Evolutionary conservation across 1,284 basidiomycete species (phyloP).

Genomic region (Amylostereum areolatum): DNA sequence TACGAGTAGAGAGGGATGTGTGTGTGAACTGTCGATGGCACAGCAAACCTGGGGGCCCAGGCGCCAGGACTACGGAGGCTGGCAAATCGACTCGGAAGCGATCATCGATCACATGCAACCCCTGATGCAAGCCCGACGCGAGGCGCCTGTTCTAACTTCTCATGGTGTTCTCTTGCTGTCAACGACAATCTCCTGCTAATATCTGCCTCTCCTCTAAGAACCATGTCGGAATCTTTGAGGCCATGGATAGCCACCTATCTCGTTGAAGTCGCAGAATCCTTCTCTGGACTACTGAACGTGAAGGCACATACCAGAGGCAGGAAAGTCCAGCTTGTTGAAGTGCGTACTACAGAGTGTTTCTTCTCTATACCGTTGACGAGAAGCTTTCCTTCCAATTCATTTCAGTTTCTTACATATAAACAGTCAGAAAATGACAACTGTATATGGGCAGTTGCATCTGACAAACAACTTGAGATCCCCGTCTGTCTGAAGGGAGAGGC

Average conservation of each 20-base stretch:
- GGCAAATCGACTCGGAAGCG: too few species aligned
- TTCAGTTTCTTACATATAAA: slow-evolving; percentile 8
- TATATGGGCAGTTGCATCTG: slow-evolving; percentile 7
- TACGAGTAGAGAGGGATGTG: too few species aligned
- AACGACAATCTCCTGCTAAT: neutral
- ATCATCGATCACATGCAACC: too few species aligned
- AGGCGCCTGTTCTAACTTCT: too few species aligned
- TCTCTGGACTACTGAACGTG: neutral
- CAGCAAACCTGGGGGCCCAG: too few species aligned
- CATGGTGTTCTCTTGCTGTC: neutral
- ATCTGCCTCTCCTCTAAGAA: slow-evolving; percentile 7
- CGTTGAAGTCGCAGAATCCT: slow-evolving; percentile 8
- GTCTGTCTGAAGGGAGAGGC: slow-evolving; percentile 6
- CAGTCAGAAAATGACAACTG: slow-evolving; percentile 2
- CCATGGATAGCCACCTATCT: slow-evolving; percentile 10
- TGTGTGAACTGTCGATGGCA: too few species aligned
- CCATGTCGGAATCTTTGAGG: slow-evolving; percentile 19
- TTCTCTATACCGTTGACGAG: neutral
- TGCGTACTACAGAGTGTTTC: neutral
- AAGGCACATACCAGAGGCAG: slow-evolving; percentile 5
- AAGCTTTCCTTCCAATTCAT: neutral
- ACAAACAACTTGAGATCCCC: slow-evolving; percentile 5
- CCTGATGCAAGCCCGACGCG: too few species aligned
- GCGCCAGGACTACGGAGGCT: too few species aligned
- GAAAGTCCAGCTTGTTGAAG: slow-evolving; percentile 7